Base-by-base conservation (phyloP, 768 basidiomycete genomes). In the Kwoniella mangroviensis region DNA sequence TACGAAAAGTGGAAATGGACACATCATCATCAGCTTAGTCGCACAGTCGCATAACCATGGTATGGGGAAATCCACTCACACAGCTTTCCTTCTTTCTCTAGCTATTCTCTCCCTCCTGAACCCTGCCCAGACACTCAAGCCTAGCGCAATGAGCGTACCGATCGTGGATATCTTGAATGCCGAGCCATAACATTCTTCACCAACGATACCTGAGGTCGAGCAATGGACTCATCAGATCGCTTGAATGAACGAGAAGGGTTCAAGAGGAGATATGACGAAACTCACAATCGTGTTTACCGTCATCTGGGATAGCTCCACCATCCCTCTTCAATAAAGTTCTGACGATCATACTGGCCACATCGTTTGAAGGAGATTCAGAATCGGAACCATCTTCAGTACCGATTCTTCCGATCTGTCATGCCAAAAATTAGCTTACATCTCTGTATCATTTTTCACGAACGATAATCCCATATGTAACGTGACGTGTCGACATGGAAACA, bases 81-180 rank as follows among this genome's bases (percentile, higher is more conserved):
- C 70, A n/a, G 67, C 61, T 42, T 55, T 69, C 63, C 66, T 51
- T 56, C 65, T 41, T 41, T 62, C 68, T 59, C 69, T 51, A 57
- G 68, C 70, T 22, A 42, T 15, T 19, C 70, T 43, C 53, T 79
- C 73, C 28, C 75, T 59, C 55, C 74, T 63, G 17, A 77, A 13
- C 13, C 73, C 75, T 7, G 71, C 74, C 53, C 55, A 63, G 0
- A 77, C 22, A 52, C 74, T 73, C 49, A 77, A 28, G 15, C 34
- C 58, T 10, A 81, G 52, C n/a, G 79, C 79, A 3, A 79, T 17
- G n/a, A 71, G 63, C 53, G 72, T 75, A 3, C 66, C 75, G 4
- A 75, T 41, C 2, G 75, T 64, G 7, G 79, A 73, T 11, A 77
- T 43, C 42, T 73, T 69, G 70, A 81, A 81, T 24, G 79, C 77